Evolutionary conservation across 2,329 filamentous ascomycete genomes (phyloP), one percentile per base, ranked within the genome.

Genomic region (Clonostachys byssicola): DNA sequence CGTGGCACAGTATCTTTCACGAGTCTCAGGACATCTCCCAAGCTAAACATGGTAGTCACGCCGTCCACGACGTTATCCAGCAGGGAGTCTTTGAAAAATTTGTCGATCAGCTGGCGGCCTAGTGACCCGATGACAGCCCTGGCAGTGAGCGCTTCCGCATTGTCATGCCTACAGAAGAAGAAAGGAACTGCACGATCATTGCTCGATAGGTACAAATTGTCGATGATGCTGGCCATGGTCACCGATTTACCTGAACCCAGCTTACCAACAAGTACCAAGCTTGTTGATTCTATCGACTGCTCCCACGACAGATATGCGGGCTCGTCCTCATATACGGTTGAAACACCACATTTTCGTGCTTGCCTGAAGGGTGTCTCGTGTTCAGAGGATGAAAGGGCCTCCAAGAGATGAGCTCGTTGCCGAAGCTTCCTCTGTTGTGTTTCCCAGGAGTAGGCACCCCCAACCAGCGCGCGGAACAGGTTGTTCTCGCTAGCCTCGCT

Each of bases 211-310:
- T 57, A 50, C 13, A 67, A 43, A 46, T 67, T 61, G 43, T 64
- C 60, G 5, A 72, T 58, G 7, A 72, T 60, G 49, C 70, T 72
- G 8, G 69, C 68, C 18, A 72, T 44, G 16, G 67, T 42, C 3
- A 72, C 67, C 2, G 70, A 70, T 48, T 73, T 72, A 1, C 70
- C 69, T 0, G 61, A 67, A 12, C 70, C 68, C 6, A 73, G 54
- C 44, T 66, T 71, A 18, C 68, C 69, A 23, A 48, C 58, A 43
- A 54, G 62, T 1, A 69, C 4, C 6, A 72, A 49, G 5, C 65
- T 18, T n/a, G 36, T 12, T 2, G 36, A 39, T 12, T 18, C 14
- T n/a, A 7, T n/a, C 36, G 36, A 39, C 14, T 39, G 14, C 36
- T 18, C 17, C 36, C 36, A 39, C 14, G 14, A 8, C 14, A n/a